phyloP scores from a whole-genome alignment of 1,284 basidiomycete species.

The Cryptococcus wingfieldii region DNA sequence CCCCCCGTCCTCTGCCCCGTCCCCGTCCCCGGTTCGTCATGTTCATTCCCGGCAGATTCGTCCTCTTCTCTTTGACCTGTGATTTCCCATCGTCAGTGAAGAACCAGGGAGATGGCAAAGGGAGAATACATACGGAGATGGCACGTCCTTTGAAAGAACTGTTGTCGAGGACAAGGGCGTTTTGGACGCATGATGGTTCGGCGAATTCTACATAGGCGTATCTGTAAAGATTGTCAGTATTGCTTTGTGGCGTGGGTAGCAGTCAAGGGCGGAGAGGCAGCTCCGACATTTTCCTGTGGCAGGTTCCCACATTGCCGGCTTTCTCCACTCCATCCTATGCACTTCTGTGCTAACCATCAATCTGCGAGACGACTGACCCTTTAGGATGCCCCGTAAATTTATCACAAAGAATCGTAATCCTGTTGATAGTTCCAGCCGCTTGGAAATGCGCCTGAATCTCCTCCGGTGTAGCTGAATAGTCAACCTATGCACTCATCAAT shows the following conservation, averaged over 20 bases:
- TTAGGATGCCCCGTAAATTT: conserved; percentile 99
- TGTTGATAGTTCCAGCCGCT: conserved; percentile 95
- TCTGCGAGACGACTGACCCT: conserved; percentile 60
- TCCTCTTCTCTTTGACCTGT: conserved; percentile 86
- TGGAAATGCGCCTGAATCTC: conserved; percentile 98
- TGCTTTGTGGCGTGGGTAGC: no score
- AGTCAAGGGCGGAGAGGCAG: no score
- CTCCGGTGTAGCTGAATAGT: conserved; percentile 95
- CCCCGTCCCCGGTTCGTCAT: conserved; percentile 62
- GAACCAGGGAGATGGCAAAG: not conserved
- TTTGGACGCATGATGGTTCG: conserved; percentile 86
- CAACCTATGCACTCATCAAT: conserved; percentile 61
- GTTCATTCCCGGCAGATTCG: conserved; percentile 83
- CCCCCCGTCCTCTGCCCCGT: conserved; percentile 48
- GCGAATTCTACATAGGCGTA: conserved; percentile 99
- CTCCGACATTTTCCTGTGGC: no score
- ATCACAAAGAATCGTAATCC: conserved; percentile 98
- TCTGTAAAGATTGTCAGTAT: conserved; percentile 50
- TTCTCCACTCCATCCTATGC: no score
- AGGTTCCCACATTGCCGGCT: no score
- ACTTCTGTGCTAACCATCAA: no score
- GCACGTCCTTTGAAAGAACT: conserved; percentile 87
- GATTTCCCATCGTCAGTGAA: not conserved
- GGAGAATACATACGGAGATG: conserved; percentile 67
- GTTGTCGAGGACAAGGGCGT: conserved; percentile 92